phyloP scores from a whole-genome alignment of 805 yeast species.

The Wickerhamomyces alni region DNA sequence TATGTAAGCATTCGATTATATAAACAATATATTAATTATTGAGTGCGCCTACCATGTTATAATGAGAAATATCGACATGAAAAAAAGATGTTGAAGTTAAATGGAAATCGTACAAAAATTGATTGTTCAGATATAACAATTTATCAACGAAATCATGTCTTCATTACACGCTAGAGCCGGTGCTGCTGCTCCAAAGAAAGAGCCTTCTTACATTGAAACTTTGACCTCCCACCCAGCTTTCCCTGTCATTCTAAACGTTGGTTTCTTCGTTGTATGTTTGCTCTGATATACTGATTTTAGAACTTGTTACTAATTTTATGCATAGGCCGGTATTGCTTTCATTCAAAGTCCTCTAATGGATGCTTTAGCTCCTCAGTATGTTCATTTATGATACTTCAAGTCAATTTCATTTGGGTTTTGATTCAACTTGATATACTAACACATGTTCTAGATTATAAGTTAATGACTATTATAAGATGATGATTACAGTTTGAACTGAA shows the following conservation, averaged over 20 bases:
- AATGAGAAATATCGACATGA: too few relatives aligned
- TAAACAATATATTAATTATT: too few relatives aligned
- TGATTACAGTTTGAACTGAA: too few relatives aligned
- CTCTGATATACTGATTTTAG: too few relatives aligned
- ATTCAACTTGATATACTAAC: not conserved
- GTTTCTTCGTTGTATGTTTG: constrained; percentile 43
- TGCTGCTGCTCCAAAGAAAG: constrained; percentile 21
- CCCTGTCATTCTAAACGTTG: constrained; percentile 58
- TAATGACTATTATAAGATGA: constrained; percentile 2
- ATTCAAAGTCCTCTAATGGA: constrained; percentile 79
- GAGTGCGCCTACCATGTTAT: too few relatives aligned
- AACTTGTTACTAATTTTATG: not conserved
- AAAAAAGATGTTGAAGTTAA: too few relatives aligned
- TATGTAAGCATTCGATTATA: too few relatives aligned
- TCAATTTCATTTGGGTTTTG: too few relatives aligned
- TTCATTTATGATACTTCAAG: not conserved
- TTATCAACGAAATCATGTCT: constrained; percentile 15
- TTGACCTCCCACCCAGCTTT: constrained; percentile 59
- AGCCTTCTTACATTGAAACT: constrained; percentile 34
- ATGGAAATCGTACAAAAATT: too few relatives aligned
- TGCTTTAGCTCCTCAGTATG: constrained; percentile 68
- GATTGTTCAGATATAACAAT: too few relatives aligned
- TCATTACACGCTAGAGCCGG: constrained; percentile 14
- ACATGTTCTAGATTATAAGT: not conserved
- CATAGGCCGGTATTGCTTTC: constrained; percentile 62